Evolutionary conservation across 164 flowering plant species (phyloP), one percentile per base, ranked within the genome.

Genomic region (Vitis vinifera): DNA sequence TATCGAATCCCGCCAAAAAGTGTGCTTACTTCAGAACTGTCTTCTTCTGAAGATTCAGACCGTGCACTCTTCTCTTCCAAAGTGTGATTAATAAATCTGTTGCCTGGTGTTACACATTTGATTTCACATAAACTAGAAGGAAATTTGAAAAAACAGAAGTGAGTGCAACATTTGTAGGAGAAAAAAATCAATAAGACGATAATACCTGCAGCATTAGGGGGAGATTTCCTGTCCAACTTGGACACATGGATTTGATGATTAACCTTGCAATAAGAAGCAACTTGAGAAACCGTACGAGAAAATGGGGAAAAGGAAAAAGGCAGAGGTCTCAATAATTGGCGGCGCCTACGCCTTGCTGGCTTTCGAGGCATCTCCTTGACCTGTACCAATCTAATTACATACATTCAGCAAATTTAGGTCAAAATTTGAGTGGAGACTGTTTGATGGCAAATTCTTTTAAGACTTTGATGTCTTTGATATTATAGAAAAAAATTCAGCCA

Each of bases 271-370:
- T 69, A 67, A 31, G 80, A 63, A 6, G 79, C 75, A 44, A 79
- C 52, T 44, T 59, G 74, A 51, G 90, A 84, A 16, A 76, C 56
- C 10, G 83, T 77, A 51, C 91, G 91, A 68, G 81, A 81, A 79
- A 88, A 90, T 10, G 82, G 73, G 6, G 94, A 87, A 64, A 90
- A 92, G 3, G 85, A 72, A 27, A 82, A 29, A 16, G 87, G 90
- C 9, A 50, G 76, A 63, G 70, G 55, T 60, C n/a, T n/a, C n/a
- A n/a, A n/a, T n/a, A n/a, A n/a, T n/a, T n/a, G n/a, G n/a, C n/a
- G n/a, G n/a, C n/a, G n/a, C n/a, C n/a, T n/a, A n/a, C n/a, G n/a
- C n/a, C n/a, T n/a, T n/a, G n/a, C n/a, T n/a, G n/a, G n/a, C n/a
- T n/a, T n/a, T n/a, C n/a, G n/a, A n/a, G n/a, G n/a, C n/a, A n/a